Conservation (phyloP, 495 filamentous ascomycete genomes). For the Penicillium soppii region DNA sequence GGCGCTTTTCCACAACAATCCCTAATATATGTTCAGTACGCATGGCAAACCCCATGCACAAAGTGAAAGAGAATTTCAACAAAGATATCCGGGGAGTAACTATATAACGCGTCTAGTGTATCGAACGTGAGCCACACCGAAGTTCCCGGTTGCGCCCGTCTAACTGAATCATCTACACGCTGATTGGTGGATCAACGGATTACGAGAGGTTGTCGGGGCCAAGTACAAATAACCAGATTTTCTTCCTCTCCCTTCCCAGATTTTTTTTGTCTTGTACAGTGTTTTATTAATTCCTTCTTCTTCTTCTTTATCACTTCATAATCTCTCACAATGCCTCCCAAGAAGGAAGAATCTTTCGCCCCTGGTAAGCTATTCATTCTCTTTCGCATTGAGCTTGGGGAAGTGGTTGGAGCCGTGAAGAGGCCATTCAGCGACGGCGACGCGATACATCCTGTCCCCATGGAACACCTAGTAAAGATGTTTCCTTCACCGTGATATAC, state of each 20-base stretch:
- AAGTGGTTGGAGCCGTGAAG: neutral
- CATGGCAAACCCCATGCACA: too few relatives aligned
- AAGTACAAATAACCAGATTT: constrained; percentile 44
- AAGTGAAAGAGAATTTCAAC: too few relatives aligned
- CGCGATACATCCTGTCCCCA: too few relatives aligned
- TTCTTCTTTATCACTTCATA: constrained; percentile 23
- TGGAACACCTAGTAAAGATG: too few relatives aligned
- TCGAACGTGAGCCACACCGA: constrained; percentile 19
- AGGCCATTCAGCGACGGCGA: too few relatives aligned
- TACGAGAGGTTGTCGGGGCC: constrained; percentile 39
- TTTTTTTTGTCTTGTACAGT: constrained; percentile 34
- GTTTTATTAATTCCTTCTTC: constrained; percentile 24
- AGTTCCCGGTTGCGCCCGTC: constrained; percentile 39
- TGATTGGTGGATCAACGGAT: constrained; percentile 40
- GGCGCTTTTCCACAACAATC: neutral
- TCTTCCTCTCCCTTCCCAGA: constrained; percentile 26
- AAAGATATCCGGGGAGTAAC: neutral
- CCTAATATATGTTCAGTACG: too few relatives aligned
- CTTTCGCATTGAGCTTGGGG: constrained; percentile 2
- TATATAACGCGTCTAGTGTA: too few relatives aligned
- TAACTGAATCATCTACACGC: constrained; percentile 34
- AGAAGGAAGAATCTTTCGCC: constrained; percentile 40
- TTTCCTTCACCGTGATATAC: too few relatives aligned
- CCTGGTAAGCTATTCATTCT: constrained; percentile 36
- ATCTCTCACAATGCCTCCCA: constrained; percentile 44